These are phyloP conservation scores for Leishmania amazonensis DNA, from an alignment of 208 protist genomes.

Conservation along the genomic window DNA sequence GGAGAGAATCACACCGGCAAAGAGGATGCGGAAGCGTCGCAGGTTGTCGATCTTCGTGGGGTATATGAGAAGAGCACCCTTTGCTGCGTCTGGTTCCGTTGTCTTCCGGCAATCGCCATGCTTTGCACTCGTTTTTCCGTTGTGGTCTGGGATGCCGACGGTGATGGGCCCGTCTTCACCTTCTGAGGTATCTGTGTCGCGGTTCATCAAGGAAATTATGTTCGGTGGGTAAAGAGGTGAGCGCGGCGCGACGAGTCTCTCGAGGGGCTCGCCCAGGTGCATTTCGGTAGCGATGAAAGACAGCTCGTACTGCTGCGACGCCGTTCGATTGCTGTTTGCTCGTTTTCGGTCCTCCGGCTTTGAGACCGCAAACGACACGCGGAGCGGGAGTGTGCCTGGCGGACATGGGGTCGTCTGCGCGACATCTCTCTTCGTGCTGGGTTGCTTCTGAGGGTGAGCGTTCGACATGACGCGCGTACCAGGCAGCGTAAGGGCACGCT, in stretches of 20 bases:
- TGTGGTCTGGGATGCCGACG: no score
- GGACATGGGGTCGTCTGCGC: not conserved
- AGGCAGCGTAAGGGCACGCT: not conserved
- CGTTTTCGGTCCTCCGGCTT: not conserved
- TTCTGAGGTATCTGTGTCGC: not conserved
- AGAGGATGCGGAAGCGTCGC: slow-evolving; percentile 42
- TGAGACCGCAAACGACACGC: slow-evolving; percentile 9
- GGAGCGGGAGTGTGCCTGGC: not conserved
- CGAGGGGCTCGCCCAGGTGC: not conserved
- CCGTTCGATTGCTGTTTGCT: not conserved
- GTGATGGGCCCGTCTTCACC: not conserved
- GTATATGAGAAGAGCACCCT: slow-evolving; percentile 29
- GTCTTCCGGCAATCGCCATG: not conserved
- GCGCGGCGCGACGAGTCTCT: slow-evolving; percentile 2
- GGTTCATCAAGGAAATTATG: slow-evolving; percentile 3
- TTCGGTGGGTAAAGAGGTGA: slow-evolving; percentile 16
- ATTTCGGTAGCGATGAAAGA: not conserved
- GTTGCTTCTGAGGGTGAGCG: no score
- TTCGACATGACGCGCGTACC: not conserved
- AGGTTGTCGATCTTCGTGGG: slow-evolving; percentile 41
- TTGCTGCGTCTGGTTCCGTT: not conserved
- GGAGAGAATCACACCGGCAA: slow-evolving; percentile 33
- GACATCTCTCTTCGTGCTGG: not conserved
- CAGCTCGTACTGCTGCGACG: slow-evolving; percentile 12
- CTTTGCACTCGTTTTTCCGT: not conserved